Base-by-base conservation (phyloP, 805 yeast genomes). In the Maudiozyma bulderi region DNA sequence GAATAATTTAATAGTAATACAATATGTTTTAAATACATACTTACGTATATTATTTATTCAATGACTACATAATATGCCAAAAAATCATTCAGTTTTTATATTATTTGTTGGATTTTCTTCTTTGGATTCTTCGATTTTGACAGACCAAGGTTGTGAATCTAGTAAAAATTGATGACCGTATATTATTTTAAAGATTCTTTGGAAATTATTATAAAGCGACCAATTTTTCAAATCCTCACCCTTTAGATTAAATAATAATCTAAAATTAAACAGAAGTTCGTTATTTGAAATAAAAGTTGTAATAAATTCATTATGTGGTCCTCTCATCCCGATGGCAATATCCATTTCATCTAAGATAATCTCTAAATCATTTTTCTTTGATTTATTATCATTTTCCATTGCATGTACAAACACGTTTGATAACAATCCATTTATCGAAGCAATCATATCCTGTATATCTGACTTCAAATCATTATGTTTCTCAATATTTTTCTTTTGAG, bases 401-500 rank as follows among this genome's bases (percentile, higher is more conserved):
- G 44, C 28, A 10, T 49, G 44, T 6, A 44, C 6, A 9, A 56
- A 50, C 11, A 53, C 32, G 9, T 54, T 61, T 3, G 53, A 40
- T 9, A 65, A 29, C 26, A 59, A 40, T 35, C 50, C 56, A 51
- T 64, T 63, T 2, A 61, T 54, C 8, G 58, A 56, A 11, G 50
- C 14, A 33, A 65, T 38, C 45, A 55, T 60, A 43, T 62, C 67
- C 11, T 40, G 42, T 20, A 65, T 44, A 44, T 65, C 67, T 14
- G 58, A 43, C 46, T 56, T 57, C 32, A 50, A 43, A 32, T 65
- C 69, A 11, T 51, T 46, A 52, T 65, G 69, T n/a, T 49, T 49
- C 20, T 64, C 66, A 13, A 56, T 14, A 31, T 62, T 61, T 46
- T 54, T 57, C 52, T 59, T 62, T 42, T 59, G 62, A 1, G 65